Evolutionary conservation across 768 basidiomycete genomes (phyloP).

Genomic region (Imleria badia): DNA sequence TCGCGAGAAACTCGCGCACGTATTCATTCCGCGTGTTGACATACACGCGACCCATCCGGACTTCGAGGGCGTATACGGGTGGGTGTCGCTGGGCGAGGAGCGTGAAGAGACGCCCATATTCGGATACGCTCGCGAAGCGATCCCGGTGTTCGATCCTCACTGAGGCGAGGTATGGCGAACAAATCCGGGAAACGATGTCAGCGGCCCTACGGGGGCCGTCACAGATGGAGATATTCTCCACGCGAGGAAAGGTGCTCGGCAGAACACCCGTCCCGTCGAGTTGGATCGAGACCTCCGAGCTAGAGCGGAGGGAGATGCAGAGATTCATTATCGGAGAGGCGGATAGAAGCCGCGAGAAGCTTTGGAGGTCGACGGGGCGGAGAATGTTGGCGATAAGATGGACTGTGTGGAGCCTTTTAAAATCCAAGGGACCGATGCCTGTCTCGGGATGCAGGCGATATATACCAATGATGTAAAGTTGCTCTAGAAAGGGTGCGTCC

Average conservation of each 20-base stretch:
- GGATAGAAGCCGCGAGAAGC: constrained; percentile 8
- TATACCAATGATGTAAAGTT: constrained; percentile 4
- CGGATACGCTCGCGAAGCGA: neutral
- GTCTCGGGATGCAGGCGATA: neutral
- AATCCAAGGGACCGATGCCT: neutral
- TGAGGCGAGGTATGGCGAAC: constrained; percentile 10
- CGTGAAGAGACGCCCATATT: constrained; percentile 2
- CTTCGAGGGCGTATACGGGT: constrained; percentile 2
- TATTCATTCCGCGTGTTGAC: constrained; percentile 1
- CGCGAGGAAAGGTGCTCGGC: neutral
- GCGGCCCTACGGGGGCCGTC: constrained; percentile 6
- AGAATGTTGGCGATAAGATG: constrained; percentile 6
- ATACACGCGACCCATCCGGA: constrained; percentile 6
- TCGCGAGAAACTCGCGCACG: constrained; percentile 1
- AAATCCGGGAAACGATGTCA: constrained; percentile 6
- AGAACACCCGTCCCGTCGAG: neutral
- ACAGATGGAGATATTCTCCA: constrained; percentile 5
- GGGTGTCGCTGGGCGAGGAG: constrained; percentile 4
- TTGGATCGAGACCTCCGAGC: neutral
- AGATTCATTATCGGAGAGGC: constrained; percentile 4
- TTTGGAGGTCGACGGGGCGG: constrained; percentile 5
- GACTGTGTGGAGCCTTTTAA: constrained; percentile 9
- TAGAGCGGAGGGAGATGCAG: constrained; percentile 4
- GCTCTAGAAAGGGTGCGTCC: constrained; percentile 12
- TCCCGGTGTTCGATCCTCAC: constrained; percentile 4